Evolutionary conservation across 2,329 filamentous ascomycete genomes (phyloP), one percentile per base, ranked within the genome.

Genomic region (Dactylellina haptotyla): DNA sequence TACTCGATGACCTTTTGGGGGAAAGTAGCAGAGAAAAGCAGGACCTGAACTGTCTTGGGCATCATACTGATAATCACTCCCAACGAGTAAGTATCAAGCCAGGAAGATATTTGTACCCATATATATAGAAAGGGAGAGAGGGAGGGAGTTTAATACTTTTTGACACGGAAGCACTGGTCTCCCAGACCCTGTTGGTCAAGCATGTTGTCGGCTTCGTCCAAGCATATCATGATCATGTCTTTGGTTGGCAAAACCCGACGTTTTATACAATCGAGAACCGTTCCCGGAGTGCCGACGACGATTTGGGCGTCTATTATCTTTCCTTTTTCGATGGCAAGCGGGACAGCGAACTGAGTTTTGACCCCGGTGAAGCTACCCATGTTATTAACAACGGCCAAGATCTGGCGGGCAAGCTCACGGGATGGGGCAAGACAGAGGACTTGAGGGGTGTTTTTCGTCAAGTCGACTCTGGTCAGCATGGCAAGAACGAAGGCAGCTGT

Each of bases 201-300:
- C 95, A 99, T 99, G 83, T 97, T 98, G 83, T 99, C 95, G 66
- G 95, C 95, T 83, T 99, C 95, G 79, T 99, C 95, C 59, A 99
- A 86, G 64, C 97, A 94, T 74, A 99, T 86, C 6, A 96, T 87
- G 81, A 88, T 91, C 77, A 99, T 84, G 67, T 88, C 83, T 16
- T 85, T 87, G 0, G 88, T 82, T 77, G 96, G 87, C 76, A 99
- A 86, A 79, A 91, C 86, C 76, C 88, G 86, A 78, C 89, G 88
- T 79, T 89, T 89, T 78, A 97, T 89, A 78, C 95, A 85, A 79
- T 98, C 95, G 84, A 90, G 89, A 53, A 95, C 92, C 0, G 94
- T 98, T 63, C 95, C 95, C 0, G 95, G 95, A 0, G 95, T 99
- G 71, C 95, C 95, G 71, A 97, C 91, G 26, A 99, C 87, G 51